Evolutionary conservation across 2,329 filamentous ascomycete species (phyloP).

Genomic region (Colletotrichum sp.): DNA sequence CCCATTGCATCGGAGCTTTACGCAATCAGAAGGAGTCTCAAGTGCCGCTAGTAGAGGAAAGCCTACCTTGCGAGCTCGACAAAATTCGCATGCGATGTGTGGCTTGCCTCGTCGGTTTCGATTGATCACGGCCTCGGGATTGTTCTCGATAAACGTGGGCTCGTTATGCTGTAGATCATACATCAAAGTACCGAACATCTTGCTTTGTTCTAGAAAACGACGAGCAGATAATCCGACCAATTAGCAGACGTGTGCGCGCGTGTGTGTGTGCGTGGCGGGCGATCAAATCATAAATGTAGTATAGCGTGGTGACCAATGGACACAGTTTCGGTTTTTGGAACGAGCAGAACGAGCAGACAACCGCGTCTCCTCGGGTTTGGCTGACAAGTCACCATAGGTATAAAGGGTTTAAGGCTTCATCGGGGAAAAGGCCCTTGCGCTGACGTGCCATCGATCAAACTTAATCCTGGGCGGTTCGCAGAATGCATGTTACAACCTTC

Average conservation of each 20-base stretch:
- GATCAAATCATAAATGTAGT: not conserved
- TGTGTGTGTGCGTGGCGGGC: not conserved
- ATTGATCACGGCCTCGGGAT: not conserved
- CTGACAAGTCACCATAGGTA: not conserved
- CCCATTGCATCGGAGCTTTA: constrained; percentile 1
- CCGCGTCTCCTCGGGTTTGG: not conserved
- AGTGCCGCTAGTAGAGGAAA: not conserved
- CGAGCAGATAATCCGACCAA: not conserved
- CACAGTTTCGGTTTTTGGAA: not conserved
- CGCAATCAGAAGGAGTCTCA: not conserved
- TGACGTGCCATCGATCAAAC: not conserved
- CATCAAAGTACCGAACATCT: constrained; percentile 11
- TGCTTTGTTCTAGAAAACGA: not conserved
- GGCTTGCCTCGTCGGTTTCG: not conserved
- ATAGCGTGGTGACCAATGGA: not conserved
- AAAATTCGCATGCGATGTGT: constrained; percentile 1
- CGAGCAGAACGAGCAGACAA: not conserved
- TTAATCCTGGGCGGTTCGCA: not conserved
- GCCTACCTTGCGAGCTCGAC: not conserved
- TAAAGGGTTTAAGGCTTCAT: not conserved
- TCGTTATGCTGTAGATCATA: constrained; percentile 5
- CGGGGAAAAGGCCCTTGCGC: not conserved
- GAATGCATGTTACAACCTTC: not conserved
- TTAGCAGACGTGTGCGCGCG: not conserved
- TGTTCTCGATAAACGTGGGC: constrained; percentile 1